Base-by-base conservation (phyloP, 305 asterid species). In the Fraxinus latifolia region DNA sequence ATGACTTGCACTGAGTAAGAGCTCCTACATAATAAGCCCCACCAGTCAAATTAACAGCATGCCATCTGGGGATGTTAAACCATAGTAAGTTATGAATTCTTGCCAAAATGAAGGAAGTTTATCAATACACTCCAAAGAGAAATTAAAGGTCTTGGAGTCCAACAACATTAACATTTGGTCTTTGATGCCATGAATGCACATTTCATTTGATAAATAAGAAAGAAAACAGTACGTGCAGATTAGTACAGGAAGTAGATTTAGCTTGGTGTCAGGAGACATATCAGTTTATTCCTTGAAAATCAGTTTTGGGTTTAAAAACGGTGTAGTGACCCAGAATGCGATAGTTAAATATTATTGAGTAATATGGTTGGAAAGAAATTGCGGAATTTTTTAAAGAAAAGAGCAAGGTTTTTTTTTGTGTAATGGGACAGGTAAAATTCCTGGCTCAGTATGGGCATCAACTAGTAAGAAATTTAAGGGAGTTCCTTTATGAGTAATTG, bases 201-300 rank as follows among this genome's bases (percentile, higher is more conserved):
- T 77, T 85, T 74, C 74, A 32, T 83, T 60, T 83, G 83, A 74
- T 58, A 36, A 44, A 67, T 37, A 76, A 79, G 77, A 62, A 47
- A 67, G 37, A 62, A 80, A 33, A 37, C 73, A 68, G 32, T 23
- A 62, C 6, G 37, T 32, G 21, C 21, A 68, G 19, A 68, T 27
- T 14, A 27, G 7, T 67, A 67, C 8, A 2, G 74, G 17, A 67
- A 67, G 39, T 7, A 32, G 21, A 29, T 68, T 31, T 31, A 12
- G 75, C 75, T 68, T 68, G 75, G 75, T 31, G 39, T 14, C 75
- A 7, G 11, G 33, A 68, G 39, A 27, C 39, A 31, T 9, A 62
- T 68, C 42, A 29, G 42, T 31, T 68, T 68, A 68, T 31, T 68
- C 75, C 75, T 68, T 68, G 75, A 68, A 68, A 12, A 31, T 31